Evolutionary conservation across 495 filamentous ascomycete genomes (phyloP).

Genomic region (Aspergillus steynii): DNA sequence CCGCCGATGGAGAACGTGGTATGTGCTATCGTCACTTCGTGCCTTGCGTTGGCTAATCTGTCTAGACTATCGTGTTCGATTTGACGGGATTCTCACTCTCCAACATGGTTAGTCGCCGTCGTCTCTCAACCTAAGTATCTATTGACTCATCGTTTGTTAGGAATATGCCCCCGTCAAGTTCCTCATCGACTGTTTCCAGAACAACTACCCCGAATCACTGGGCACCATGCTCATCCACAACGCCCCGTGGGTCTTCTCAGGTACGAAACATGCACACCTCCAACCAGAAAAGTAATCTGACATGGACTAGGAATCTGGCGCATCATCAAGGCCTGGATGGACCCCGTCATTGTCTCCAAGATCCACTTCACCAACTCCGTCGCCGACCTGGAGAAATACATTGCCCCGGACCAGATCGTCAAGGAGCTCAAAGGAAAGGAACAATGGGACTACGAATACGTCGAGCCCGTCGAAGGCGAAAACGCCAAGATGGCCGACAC

Average conservation of each 20-base stretch:
- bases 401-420: slow-evolving; percentile 65
- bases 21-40: slow-evolving; percentile 30
- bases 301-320: slow-evolving; percentile 65
- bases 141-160: slow-evolving; percentile 35
- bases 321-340: slow-evolving; percentile 91
- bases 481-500: slow-evolving; percentile 69
- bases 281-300: neutral
- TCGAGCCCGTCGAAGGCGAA: slow-evolving; percentile 72
- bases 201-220: slow-evolving; percentile 91
- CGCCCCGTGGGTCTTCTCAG: slow-evolving; percentile 92
- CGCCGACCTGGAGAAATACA: slow-evolving; percentile 74
- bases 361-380: slow-evolving; percentile 85
- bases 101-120: slow-evolving; percentile 70
- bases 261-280: slow-evolving; percentile 33
- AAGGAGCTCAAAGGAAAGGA: slow-evolving; percentile 81
- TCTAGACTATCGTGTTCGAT: slow-evolving; percentile 80
- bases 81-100: slow-evolving; percentile 89
- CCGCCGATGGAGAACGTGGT: slow-evolving; percentile 85
- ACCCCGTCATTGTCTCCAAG: slow-evolving; percentile 91
- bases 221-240: slow-evolving; percentile 89
- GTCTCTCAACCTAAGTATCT: neutral
- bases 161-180: slow-evolving; percentile 95
- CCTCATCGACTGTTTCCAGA: slow-evolving; percentile 96
- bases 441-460: slow-evolving; percentile 76
- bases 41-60: neutral